Evolutionary conservation across 129 eudicot genomes (phyloP), one percentile per base, ranked within the genome.

Genomic region (Flaveria robusta): DNA sequence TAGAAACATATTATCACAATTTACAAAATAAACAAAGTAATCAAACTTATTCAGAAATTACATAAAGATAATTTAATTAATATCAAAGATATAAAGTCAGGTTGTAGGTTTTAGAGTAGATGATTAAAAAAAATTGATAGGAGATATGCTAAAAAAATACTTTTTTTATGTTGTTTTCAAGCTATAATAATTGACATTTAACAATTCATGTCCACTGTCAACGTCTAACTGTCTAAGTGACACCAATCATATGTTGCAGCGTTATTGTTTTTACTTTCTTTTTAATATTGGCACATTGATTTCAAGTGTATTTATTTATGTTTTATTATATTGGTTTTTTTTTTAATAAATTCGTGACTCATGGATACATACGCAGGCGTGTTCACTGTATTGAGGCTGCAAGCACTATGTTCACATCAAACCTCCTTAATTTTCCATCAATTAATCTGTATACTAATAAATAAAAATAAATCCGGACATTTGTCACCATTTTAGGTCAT

Each of bases 241-340:
- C 52, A 68, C 72, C 55, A 20, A 42, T 68, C 16, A 68, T 68
- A 41, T 39, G 51, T 55, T 39, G 49, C 68, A 55, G 37, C 10
- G 42, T 54, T 22, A 37, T 55, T 39, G 16, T 41, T 71, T 27
- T 9, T 23, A 13, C 13, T 9, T 46, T 51, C 14, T 52, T 39
- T 72, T 37, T 37, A 72, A 56, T 51, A 56, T 55, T 55, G 77
- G n/a, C 52, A 72, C 52, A 23, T 54, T 72, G 65, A 54, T 37
- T 37, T 72, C 52, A 56, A 39, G 66, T 39, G 37, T 72, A 37
- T 55, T 19, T 55, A 29, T 72, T 72, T 55, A 34, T 72, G 15
- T 22, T 39, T 24, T 18, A 50, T 39, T 27, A 24, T 19, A 54
- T 18, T 54, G 5, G 7, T 34, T 26, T 47, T 70, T 26, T 47